These are phyloP conservation scores for Fonsecaea erecta DNA, from an alignment of 2,329 filamentous ascomycete species.

Conservation along the genomic window DNA sequence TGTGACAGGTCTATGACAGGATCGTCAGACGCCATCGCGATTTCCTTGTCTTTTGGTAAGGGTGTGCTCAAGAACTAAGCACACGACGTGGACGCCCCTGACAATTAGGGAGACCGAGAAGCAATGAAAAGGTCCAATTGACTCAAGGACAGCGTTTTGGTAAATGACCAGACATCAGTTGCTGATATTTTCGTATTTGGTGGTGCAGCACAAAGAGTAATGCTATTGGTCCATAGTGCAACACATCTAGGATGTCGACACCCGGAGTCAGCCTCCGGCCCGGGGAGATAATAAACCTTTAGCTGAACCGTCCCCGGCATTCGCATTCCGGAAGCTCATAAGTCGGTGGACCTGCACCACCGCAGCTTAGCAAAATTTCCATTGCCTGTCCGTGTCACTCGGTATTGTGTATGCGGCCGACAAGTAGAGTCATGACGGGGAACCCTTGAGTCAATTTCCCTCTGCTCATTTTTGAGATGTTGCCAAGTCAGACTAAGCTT, in stretches of 20 bases:
- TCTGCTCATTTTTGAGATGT: background rate
- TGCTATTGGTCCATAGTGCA: background rate
- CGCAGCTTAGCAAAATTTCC: background rate
- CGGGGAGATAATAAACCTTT: constrained; percentile 1
- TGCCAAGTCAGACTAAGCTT: background rate
- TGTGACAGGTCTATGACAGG: constrained; percentile 2
- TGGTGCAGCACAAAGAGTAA: background rate
- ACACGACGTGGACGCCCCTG: background rate
- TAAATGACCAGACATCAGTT: background rate
- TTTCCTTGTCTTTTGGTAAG: background rate
- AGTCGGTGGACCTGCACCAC: background rate
- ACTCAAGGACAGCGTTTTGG: background rate
- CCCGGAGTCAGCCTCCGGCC: background rate
- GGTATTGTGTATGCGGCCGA: no score
- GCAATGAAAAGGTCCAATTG: background rate
- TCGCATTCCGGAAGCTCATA: background rate
- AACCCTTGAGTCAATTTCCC: background rate
- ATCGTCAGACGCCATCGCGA: background rate
- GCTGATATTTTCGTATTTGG: background rate
- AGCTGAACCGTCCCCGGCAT: background rate
- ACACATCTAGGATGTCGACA: background rate
- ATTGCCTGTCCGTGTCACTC: background rate
- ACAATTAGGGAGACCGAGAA: background rate
- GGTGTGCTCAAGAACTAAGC: background rate
- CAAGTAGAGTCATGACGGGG: no score